Evolutionary conservation across 2,329 filamentous ascomycete species (phyloP).

Genomic region (Cordyceps javanica): DNA sequence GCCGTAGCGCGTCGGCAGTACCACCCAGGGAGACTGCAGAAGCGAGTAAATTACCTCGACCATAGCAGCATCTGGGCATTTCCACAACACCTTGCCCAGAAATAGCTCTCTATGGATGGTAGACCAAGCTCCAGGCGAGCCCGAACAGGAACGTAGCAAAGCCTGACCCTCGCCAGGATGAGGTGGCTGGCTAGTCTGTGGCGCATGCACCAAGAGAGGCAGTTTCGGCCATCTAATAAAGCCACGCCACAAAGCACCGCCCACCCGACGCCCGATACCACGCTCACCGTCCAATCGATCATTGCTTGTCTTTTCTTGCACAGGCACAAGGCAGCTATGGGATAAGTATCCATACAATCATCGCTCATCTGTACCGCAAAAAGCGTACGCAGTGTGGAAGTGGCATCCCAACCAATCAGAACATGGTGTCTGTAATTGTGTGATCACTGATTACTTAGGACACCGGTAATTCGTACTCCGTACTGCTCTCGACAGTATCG

Average conservation of each 20-base stretch:
- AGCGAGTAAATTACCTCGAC: background rate
- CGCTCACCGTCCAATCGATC: no score
- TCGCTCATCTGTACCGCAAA: no score
- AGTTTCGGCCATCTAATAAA: slow-evolving; percentile 20
- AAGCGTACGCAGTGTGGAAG: no score
- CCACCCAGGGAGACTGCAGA: background rate
- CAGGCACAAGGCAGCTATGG: no score
- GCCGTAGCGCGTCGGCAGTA: background rate
- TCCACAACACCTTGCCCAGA: background rate
- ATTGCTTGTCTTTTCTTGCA: no score
- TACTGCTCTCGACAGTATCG: no score
- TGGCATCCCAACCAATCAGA: no score
- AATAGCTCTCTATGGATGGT: background rate
- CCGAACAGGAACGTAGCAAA: background rate
- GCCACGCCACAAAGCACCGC: background rate
- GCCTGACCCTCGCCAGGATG: background rate
- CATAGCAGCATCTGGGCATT: background rate
- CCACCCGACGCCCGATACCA: no score
- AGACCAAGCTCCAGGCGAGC: background rate
- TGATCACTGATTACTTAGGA: no score
- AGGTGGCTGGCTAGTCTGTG: background rate
- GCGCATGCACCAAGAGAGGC: slow-evolving; percentile 22
- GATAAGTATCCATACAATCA: no score
- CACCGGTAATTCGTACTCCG: no score
- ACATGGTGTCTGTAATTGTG: no score